Evolutionary conservation across 306 rosid species (phyloP), one percentile per base, ranked within the genome.

Genomic region (Prunus mume): DNA sequence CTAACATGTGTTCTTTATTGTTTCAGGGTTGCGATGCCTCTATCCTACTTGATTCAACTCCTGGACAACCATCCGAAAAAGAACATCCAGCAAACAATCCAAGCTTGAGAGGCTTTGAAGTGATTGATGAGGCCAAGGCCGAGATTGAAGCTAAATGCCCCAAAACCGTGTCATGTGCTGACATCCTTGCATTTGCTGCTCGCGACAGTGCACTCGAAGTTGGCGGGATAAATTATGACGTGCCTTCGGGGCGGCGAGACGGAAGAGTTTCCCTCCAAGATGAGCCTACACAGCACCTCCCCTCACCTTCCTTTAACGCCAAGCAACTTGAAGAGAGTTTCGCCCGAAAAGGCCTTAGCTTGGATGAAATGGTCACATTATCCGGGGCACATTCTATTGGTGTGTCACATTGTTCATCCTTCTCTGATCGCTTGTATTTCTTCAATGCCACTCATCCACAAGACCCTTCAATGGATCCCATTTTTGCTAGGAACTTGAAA

Each of bases 361-460:
- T 77, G 11, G 88, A 50, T 2, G 88, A 85, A 52, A 85, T 81
- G 88, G 88, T 85, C 63, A 80, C 85, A 18, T 73, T 84, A 22
- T 84, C 85, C 0, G 85, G 85, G 22, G 89, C 89, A 15, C 89
- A 83, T 76, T 86, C 86, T 55, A 82, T 85, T 12, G 83, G 86
- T 0, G 74, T 67, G 24, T 73, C 88, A 3, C 85, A 54, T 22
- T 85, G 86, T 49, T 70, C 88, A 9, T 32, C 86, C 9, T 82
- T 85, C 78, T 62, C 82, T 2, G 11, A 3, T 2, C 66, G 78
- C 0, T 65, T 82, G 19, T 79, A 75, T 72, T 13, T 77, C 57
- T 82, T 85, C 78, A 76, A 85, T 18, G 49, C 78, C 17, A 75
- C 86, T 46, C 86, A 78, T 3, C 52, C 65, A 12, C 79, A 71